phyloP scores from a whole-genome alignment of 164 flowering plant species.

The Berberis thunbergii region DNA sequence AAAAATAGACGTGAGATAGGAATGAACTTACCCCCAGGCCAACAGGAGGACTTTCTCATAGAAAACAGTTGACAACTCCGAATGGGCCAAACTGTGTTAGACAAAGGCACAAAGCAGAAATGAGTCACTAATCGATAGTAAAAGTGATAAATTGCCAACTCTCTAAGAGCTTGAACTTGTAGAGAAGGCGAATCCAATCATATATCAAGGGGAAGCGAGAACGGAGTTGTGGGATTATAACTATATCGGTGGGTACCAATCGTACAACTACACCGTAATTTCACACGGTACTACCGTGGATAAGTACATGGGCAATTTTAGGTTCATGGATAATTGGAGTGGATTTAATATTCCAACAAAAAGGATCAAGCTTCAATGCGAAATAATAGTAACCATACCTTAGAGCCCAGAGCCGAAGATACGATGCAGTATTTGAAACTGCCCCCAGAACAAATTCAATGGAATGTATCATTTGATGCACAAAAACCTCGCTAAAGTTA shows the following conservation, averaged over 20 bases:
- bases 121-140: not conserved
- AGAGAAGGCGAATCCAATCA: no score
- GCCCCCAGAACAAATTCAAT: conserved; percentile 91
- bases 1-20: not conserved
- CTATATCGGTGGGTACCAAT: no score
- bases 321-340: no score
- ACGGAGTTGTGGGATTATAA: no score
- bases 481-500: conserved; percentile 83
- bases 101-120: conserved; percentile 7
- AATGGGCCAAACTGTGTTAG: conserved; percentile 79
- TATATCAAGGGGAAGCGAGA: no score
- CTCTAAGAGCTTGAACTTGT: no score
- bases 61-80: conserved; percentile 90
- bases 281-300: no score
- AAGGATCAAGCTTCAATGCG: no score
- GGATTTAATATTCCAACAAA: no score
- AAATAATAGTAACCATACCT: conserved; percentile 31
- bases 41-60: conserved; percentile 86
- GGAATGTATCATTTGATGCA: conserved; percentile 94
- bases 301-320: no score
- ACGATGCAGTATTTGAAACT: conserved; percentile 95
- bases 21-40: conserved; percentile 72
- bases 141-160: no score
- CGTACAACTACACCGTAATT: no score
- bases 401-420: conserved; percentile 94